Conservation (phyloP, 768 basidiomycete genomes). For the Lyophyllum atratum region DNA sequence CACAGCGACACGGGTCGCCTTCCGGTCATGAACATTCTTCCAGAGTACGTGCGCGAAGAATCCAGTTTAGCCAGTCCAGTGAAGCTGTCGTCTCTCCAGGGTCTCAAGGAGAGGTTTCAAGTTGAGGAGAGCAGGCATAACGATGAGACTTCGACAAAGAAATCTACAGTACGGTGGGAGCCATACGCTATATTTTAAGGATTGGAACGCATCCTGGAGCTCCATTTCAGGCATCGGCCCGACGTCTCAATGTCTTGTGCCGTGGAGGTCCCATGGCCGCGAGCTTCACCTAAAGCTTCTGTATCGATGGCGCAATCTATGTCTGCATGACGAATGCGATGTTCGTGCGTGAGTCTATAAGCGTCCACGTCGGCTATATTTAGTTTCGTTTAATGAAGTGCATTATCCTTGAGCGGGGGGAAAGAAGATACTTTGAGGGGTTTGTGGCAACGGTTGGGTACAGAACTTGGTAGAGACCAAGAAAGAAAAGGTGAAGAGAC, state of each 20-base stretch:
- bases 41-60: slow-evolving; percentile 11
- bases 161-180: neutral
- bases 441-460: no score
- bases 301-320: neutral
- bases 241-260: neutral
- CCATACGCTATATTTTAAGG: no score
- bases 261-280: neutral
- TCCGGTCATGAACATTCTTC: slow-evolving; percentile 11
- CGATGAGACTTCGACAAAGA: neutral
- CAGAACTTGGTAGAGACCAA: no score
- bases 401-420: no score
- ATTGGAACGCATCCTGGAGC: no score
- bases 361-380: no score
- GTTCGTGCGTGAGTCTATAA: neutral
- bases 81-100: slow-evolving; percentile 4
- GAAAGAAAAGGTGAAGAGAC: no score
- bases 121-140: slow-evolving; percentile 6
- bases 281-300: neutral
- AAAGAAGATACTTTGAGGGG: no score
- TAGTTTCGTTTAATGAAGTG: no score
- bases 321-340: neutral
- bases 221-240: neutral
- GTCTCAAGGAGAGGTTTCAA: slow-evolving; percentile 7
- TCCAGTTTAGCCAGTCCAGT: slow-evolving; percentile 32
- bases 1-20: slow-evolving; percentile 4